Base-by-base conservation (phyloP, 2,329 filamentous ascomycete species). In the Dactylellina drechsleri region DNA sequence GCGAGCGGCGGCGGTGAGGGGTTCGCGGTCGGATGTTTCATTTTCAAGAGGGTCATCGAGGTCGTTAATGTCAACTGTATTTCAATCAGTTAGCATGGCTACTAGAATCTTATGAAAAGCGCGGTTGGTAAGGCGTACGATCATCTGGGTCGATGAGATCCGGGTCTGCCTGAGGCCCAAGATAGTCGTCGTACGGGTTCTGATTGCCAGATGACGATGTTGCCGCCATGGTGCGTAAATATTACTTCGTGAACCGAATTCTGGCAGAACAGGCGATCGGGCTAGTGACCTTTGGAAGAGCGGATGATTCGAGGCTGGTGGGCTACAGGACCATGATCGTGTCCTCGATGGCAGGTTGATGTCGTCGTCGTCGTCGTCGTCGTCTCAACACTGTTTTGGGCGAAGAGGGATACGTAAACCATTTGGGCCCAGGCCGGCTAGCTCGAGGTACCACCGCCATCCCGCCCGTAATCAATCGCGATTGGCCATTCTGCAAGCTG, bases 21-120 rank as follows among this genome's bases (percentile, higher is more conserved):
- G 81, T 77, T 84, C 81, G 18, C 84, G 84, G 2, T 84, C 83
- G 45, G 88, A 87, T 40, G 87, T 85, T 74, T 66, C 92, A 92
- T 59, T 92, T 77, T 87, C 85, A 77, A 95, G 86, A 47, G 93
- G 93, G 83, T 97, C 93, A 80, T 97, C 93, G 80, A 97, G 92
- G 82, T 97, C 93, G 82, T 95, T 91, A 80, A 97, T 89, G 79
- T 93, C 92, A 80, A 91, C 92, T 92, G 80, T 6, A 56, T 20
- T 16, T 4, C 23, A n/a, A 47, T 52, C 72, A 76, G 10, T 80
- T 79, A 80, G 66, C 20, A 31, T 50, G 18, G 28, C 16, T 62
- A 13, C 13, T n/a, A 47, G 47, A 8, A 1, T 57, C 40, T 62
- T 20, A 15, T 10, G n/a, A 18, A 31, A 13, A 13, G 36, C 15